phyloP scores from a whole-genome alignment of 192 early-diverging fungal species.

The Coemansia sp. region DNA sequence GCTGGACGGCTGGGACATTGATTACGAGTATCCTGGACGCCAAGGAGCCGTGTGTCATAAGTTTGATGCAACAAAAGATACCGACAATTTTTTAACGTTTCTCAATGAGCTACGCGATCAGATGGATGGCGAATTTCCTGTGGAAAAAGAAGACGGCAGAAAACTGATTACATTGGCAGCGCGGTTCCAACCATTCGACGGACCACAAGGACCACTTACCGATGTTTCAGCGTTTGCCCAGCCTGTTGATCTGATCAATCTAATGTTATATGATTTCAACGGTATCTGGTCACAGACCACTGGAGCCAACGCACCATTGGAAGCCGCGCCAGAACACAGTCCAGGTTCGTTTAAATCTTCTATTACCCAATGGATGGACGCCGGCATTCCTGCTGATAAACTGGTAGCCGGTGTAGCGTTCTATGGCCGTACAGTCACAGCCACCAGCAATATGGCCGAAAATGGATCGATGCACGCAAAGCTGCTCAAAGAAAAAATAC shows the following conservation, averaged over 20 bases:
- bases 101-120: constrained; percentile 59
- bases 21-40: constrained; percentile 72
- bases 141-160: background rate
- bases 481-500: constrained; percentile 33
- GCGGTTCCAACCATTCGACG: constrained; percentile 63
- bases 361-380: constrained; percentile 58
- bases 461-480: constrained; percentile 37
- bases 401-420: constrained; percentile 62
- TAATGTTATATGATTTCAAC: constrained; percentile 71
- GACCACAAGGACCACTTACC: constrained; percentile 46
- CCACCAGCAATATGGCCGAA: constrained; percentile 25
- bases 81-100: constrained; percentile 61
- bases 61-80: constrained; percentile 57
- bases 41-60: constrained; percentile 46
- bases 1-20: constrained; percentile 75
- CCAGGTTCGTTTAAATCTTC: constrained; percentile 47
- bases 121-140: constrained; percentile 45
- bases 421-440: constrained; percentile 62
- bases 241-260: constrained; percentile 63
- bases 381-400: constrained; percentile 61
- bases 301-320: constrained; percentile 64
- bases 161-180: constrained; percentile 68
- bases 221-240: constrained; percentile 62
- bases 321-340: constrained; percentile 30
- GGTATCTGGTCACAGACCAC: constrained; percentile 63